Percentiles rank a stretch among this genome's conserved stretches.
These are phyloP conservation scores for Pseudogymnoascus pannorum DNA, from an alignment of 2,329 filamentous ascomycete species.

Conservation along the genomic window DNA sequence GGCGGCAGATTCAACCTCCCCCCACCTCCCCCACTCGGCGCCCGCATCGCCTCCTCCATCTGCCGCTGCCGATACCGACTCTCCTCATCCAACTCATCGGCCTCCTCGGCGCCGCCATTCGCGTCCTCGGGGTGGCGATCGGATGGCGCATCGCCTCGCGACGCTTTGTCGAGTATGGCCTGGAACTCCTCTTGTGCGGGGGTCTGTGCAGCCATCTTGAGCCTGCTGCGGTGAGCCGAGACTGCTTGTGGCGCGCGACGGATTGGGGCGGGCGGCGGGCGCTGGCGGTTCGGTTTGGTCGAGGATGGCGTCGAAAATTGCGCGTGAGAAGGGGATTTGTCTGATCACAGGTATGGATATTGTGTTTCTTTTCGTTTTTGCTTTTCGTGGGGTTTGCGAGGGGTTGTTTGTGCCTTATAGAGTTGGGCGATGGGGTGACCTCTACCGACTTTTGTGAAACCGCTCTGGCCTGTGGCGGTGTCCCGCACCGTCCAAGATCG, in stretches of 20 bases:
- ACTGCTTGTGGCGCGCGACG: conserved; percentile 26
- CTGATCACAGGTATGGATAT: background rate
- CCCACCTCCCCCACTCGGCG: conserved; percentile 56
- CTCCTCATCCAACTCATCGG: conserved; percentile 50
- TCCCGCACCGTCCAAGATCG: conserved; percentile 1
- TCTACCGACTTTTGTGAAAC: background rate
- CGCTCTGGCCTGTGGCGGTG: background rate
- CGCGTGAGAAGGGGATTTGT: background rate
- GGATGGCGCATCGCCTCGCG: conserved; percentile 17
- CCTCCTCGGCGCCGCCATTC: conserved; percentile 43
- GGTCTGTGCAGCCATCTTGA: conserved; percentile 37
- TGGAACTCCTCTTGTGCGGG: conserved; percentile 62
- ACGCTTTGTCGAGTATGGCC: conserved; percentile 51
- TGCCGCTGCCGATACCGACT: conserved; percentile 28
- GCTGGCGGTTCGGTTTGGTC: background rate
- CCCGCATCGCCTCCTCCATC: conserved; percentile 59
- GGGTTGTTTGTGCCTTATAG: background rate
- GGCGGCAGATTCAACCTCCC: conserved; percentile 59
- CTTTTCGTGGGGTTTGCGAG: background rate
- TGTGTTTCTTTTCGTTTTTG: background rate
- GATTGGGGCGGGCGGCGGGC: background rate
- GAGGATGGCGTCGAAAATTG: background rate
- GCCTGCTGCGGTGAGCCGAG: conserved; percentile 20
- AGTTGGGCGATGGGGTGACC: background rate
- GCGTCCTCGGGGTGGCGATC: conserved; percentile 51